Percentiles rank a stretch among this genome's conserved stretches.
Evolutionary conservation across 2,329 filamentous ascomycete species (phyloP).

Genomic region (Paraphaeosphaeria minitans): DNA sequence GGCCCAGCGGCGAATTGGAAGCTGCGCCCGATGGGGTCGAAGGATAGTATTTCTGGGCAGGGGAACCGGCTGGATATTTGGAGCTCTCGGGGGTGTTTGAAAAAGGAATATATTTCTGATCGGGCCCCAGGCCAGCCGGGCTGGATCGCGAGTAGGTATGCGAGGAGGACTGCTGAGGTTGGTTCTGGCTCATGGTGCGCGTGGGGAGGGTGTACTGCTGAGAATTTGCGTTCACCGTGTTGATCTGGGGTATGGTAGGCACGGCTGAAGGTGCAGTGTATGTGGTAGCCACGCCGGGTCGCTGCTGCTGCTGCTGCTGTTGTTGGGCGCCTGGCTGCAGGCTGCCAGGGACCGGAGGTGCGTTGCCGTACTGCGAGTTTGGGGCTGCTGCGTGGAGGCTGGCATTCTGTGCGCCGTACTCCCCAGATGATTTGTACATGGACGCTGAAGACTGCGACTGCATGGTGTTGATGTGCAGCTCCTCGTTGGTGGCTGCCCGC

Average conservation of each 20-base stretch:
- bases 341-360: conserved; percentile 60
- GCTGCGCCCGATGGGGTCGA: conserved; percentile 60
- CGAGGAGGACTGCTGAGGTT: conserved; percentile 52
- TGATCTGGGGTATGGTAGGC: conserved; percentile 59
- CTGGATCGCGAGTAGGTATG: conserved; percentile 81
- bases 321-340: conserved; percentile 61
- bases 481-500: conserved; percentile 57
- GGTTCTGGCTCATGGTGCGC: conserved; percentile 67
- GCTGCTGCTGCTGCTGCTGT: conserved; percentile 58
- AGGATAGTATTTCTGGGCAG: conserved; percentile 64
- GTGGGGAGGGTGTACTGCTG: conserved; percentile 68
- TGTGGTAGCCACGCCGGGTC: conserved; percentile 58
- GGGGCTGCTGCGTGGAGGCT: conserved; percentile 63
- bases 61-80: conserved; percentile 49
- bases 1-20: conserved; percentile 85
- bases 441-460: conserved; percentile 23
- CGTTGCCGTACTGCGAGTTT: conserved; percentile 51
- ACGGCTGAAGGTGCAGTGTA: conserved; percentile 64
- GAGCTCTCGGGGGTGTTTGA: conserved; percentile 67
- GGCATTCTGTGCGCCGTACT: conserved; percentile 60
- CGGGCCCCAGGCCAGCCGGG: conserved; percentile 66
- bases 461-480: conserved; percentile 56
- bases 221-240: conserved; percentile 55
- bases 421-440: conserved; percentile 57
- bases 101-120: conserved; percentile 67